A percentile compares a stretch with the other conserved stretches of the same genome.
Evolutionary conservation across 495 filamentous ascomycete species (phyloP).

Genomic region (Cercophora scortea): DNA sequence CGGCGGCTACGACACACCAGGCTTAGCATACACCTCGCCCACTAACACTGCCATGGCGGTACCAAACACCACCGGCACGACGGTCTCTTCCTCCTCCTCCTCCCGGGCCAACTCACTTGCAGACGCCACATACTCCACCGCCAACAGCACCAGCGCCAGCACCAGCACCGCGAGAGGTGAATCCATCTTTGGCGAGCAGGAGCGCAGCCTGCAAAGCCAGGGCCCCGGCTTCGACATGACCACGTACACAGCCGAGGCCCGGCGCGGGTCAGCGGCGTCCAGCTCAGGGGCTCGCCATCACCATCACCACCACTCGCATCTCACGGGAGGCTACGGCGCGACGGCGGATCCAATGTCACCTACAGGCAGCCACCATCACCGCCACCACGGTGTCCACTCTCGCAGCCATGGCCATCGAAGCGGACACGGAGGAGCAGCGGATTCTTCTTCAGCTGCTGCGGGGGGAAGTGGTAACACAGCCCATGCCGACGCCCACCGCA

Average conservation of each 20-base stretch:
- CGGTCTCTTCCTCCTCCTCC: neutral
- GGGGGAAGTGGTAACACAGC: neutral
- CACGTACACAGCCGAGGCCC: constrained; percentile 13
- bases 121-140: constrained; percentile 6
- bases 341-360: neutral
- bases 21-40: constrained; percentile 4
- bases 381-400: neutral
- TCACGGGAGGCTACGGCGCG: neutral
- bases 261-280: neutral
- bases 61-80: neutral
- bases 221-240: constrained; percentile 11
- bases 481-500: constrained; percentile 9
- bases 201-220: constrained; percentile 16
- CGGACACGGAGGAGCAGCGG: neutral
- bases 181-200: constrained; percentile 12
- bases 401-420: neutral
- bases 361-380: constrained; percentile 1
- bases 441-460: neutral
- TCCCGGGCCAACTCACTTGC: constrained; percentile 8
- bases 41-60: neutral
- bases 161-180: constrained; percentile 6
- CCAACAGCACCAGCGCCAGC: constrained; percentile 4
- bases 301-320: neutral
- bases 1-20: constrained; percentile 6
- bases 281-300: neutral